These are phyloP conservation scores for Colletotrichum sansevieriae DNA, from an alignment of 2,329 filamentous ascomycete genomes.

Conservation along the genomic window DNA sequence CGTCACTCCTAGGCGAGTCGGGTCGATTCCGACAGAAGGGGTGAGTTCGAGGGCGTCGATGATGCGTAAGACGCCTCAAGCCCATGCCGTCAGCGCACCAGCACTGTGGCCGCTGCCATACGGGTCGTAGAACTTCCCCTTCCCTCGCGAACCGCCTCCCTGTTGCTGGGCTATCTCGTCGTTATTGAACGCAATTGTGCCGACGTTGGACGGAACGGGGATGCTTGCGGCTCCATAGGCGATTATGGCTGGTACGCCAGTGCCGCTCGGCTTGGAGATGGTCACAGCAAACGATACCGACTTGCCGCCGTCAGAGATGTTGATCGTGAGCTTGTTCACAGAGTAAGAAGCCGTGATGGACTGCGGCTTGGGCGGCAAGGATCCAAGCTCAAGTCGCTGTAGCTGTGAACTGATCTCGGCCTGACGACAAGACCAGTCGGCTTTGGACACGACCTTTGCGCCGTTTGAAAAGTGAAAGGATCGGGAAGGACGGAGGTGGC, in stretches of 20 bases:
- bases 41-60: too few species aligned
- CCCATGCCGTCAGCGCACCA: too few species aligned
- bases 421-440: slow-evolving; percentile 56
- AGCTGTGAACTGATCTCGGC: slow-evolving; percentile 54
- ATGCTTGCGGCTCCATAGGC: too few species aligned
- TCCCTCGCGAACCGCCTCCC: too few species aligned
- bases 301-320: slow-evolving; percentile 49
- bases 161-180: too few species aligned
- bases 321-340: slow-evolving; percentile 52
- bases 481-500: slow-evolving; percentile 43
- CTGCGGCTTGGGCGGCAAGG: slow-evolving; percentile 51
- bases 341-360: slow-evolving; percentile 51
- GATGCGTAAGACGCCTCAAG: too few species aligned
- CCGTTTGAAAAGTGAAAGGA: slow-evolving; percentile 57
- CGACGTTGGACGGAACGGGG: too few species aligned
- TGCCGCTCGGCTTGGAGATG: slow-evolving; percentile 49
- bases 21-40: slow-evolving; percentile 49
- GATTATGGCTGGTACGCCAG: slow-evolving; percentile 43
- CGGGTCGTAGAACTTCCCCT: too few species aligned
- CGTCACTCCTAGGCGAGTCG: slow-evolving; percentile 57
- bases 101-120: too few species aligned
- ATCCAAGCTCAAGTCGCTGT: slow-evolving; percentile 55
- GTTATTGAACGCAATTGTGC: too few species aligned
- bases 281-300: slow-evolving; percentile 50
- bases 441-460: slow-evolving; percentile 52